These are phyloP conservation scores for Phytophthora rubi DNA, from an alignment of 352 stramenopile species.

Conservation along the genomic window DNA sequence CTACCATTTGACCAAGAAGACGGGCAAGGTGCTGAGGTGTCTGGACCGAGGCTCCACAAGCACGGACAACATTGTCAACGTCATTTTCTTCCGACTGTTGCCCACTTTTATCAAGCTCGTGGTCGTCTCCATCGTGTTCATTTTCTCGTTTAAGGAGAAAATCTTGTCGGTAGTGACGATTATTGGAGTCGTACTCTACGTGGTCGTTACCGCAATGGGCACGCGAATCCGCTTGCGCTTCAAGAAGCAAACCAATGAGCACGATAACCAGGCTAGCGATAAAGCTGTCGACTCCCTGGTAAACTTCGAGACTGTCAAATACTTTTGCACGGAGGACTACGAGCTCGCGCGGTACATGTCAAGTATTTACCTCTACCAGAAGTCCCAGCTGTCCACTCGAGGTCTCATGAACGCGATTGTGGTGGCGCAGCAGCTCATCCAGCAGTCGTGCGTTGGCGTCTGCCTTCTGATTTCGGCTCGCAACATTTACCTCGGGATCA, in stretches of 20 bases:
- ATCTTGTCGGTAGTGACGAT: slow-evolving; percentile 89
- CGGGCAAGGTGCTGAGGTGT: slow-evolving; percentile 94
- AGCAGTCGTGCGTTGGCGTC: slow-evolving; percentile 82
- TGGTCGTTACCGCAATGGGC: slow-evolving; percentile 89
- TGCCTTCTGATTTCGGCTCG: slow-evolving; percentile 73
- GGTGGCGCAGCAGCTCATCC: slow-evolving; percentile 93
- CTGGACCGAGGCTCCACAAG: slow-evolving; percentile 88
- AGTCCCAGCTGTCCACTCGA: slow-evolving; percentile 89
- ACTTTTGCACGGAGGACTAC: slow-evolving; percentile 95
- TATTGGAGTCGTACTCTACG: slow-evolving; percentile 93
- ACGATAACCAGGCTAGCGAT: slow-evolving; percentile 97
- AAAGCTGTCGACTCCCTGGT: slow-evolving; percentile 96
- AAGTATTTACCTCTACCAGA: slow-evolving; percentile 91
- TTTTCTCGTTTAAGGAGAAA: slow-evolving; percentile 93
- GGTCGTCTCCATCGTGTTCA: slow-evolving; percentile 90
- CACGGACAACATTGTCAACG: slow-evolving; percentile 95
- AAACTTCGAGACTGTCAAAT: slow-evolving; percentile 98
- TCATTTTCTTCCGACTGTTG: slow-evolving; percentile 96
- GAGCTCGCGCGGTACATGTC: slow-evolving; percentile 83
- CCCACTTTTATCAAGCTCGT: slow-evolving; percentile 96
- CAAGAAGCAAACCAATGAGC: slow-evolving; percentile 92
- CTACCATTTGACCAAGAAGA: slow-evolving; percentile 97
- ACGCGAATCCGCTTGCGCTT: slow-evolving; percentile 83
- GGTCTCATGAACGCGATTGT: slow-evolving; percentile 94
- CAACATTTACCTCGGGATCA: slow-evolving; percentile 53